Conservation (phyloP, 2,329 filamentous ascomycete genomes). For the Aspergillus pseudoviridinutans region DNA sequence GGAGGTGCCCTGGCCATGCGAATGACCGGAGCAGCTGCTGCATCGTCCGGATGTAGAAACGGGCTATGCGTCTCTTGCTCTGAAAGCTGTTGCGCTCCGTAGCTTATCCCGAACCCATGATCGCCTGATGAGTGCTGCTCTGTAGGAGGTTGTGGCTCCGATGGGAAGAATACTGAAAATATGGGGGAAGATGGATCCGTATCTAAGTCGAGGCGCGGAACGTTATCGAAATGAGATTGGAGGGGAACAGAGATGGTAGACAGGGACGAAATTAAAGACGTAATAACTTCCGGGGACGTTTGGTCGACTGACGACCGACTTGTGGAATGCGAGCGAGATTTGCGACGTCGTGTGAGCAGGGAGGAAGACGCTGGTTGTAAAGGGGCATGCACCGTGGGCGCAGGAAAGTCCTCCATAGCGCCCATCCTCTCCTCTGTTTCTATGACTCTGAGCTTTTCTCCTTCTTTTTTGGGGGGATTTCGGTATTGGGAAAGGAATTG, state of each 20-base stretch:
- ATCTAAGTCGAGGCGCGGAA: constrained; percentile 42
- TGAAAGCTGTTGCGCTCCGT: constrained; percentile 60
- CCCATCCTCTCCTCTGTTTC: constrained; percentile 17
- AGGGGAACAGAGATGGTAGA: constrained; percentile 60
- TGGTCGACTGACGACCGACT: constrained; percentile 33
- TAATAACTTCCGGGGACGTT: constrained; percentile 50
- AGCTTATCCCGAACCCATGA: constrained; percentile 65
- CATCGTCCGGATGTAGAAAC: constrained; percentile 52
- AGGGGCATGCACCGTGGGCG: constrained; percentile 22
- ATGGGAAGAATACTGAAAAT: constrained; percentile 23
- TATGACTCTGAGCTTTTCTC: constrained; percentile 4
- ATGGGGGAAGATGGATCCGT: constrained; percentile 33
- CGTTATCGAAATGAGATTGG: constrained; percentile 64
- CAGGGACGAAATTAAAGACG: constrained; percentile 59
- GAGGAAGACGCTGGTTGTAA: constrained; percentile 20
- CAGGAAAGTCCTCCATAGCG: constrained; percentile 25
- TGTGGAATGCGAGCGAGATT: constrained; percentile 33
- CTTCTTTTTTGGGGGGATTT: not conserved
- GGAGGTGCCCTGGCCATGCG: constrained; percentile 78
- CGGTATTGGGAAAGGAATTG: not conserved
- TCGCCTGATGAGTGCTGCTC: constrained; percentile 19
- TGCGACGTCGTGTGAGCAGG: constrained; percentile 44
- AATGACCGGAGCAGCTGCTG: constrained; percentile 65
- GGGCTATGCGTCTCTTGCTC: constrained; percentile 49
- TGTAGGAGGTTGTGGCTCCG: constrained; percentile 24